Evolutionary conservation across 2,329 filamentous ascomycete species (phyloP), one percentile per base, ranked within the genome.

Genomic region (Ustulina deusta): DNA sequence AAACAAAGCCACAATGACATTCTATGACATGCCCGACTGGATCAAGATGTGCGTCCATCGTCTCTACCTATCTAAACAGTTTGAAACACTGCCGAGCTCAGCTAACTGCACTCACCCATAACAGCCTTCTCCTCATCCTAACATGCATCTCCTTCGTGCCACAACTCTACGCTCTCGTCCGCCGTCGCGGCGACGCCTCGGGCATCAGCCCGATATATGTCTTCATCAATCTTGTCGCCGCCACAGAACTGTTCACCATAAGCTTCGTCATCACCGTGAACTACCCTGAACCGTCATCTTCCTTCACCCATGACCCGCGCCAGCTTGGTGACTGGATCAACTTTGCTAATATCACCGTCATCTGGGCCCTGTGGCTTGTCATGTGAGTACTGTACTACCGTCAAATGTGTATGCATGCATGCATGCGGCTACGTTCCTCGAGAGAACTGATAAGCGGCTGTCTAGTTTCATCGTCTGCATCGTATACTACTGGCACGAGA

Each of bases 351-450:
- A 22, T 56, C 10, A 11, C 34, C 52, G 34, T 56, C 9, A 40
- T 56, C 2, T 56, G 52, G 52, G 20, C 25, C 20, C n/a, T 56
- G 52, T 40, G 52, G 52, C 52, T 56, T 25, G 10, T 27, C 17
- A 56, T 40, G 52, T 56, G 20, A 56, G 52, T 56, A 3, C 17
- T 3, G 9, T 13, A 3, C 38, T 40, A 15, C 38, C 17, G 17
- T 40, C 3, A 40, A 11, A 36, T 13, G 3, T 40, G 38, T 15
- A 15, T 40, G 6, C 34, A 6, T 40, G 17, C 9, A 13, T 40
- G 13, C 17, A 15, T 40, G 38, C 38, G 38, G 38, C 38, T 13
- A 15, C 17, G 38, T 36, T 36, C 11, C 6, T 15, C 13, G 3
- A 40, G 3, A 11, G 17, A 40, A 3, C 38, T 40, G 13, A 40